phyloP scores from a whole-genome alignment of 495 filamentous ascomycete species.

The Penicillium lagena region DNA sequence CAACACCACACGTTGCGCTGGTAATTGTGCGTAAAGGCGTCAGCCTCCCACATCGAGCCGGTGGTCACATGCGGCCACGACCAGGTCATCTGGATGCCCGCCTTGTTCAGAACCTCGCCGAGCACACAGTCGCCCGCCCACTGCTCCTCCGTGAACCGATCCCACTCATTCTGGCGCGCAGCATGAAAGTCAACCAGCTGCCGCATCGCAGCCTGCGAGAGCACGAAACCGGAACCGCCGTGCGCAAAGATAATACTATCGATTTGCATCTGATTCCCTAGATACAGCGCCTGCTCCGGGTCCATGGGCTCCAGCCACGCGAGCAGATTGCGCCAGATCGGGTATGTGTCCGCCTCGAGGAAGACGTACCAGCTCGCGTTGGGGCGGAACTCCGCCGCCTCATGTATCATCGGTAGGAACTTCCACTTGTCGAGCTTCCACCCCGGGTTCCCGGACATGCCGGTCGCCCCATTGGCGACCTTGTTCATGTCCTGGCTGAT shows the following conservation, averaged over 20 bases:
- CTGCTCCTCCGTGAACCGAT: conserved; percentile 18
- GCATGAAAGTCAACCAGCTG: conserved; percentile 13
- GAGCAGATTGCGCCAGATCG: conserved; percentile 57
- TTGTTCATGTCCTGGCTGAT: conserved; percentile 16
- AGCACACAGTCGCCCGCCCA: conserved; percentile 43
- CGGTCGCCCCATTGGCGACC: conserved; percentile 25
- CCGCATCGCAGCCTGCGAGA: conserved; percentile 33
- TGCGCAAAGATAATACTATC: conserved; percentile 49
- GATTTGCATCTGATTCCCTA: conserved; percentile 48
- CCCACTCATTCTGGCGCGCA: conserved; percentile 15
- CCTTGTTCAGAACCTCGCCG: conserved; percentile 32
- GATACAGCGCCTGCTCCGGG: conserved; percentile 40
- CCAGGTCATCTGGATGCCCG: conserved; percentile 25
- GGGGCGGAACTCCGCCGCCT: conserved; percentile 44
- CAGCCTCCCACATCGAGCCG: conserved; percentile 29
- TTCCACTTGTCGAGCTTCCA: conserved; percentile 70
- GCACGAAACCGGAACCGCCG: conserved; percentile 58
- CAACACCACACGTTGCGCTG: conserved; percentile 40
- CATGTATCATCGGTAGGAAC: conserved; percentile 58
- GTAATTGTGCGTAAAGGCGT: conserved; percentile 18
- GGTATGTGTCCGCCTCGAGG: conserved; percentile 62
- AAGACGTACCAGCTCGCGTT: conserved; percentile 60
- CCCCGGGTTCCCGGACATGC: conserved; percentile 38
- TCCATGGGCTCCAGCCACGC: conserved; percentile 48
- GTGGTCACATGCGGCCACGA: conserved; percentile 30